Percentiles rank a stretch among this genome's conserved stretches.
Evolutionary conservation across 352 stramenopile species (phyloP).

Genomic region (Phytophthora melonis): DNA sequence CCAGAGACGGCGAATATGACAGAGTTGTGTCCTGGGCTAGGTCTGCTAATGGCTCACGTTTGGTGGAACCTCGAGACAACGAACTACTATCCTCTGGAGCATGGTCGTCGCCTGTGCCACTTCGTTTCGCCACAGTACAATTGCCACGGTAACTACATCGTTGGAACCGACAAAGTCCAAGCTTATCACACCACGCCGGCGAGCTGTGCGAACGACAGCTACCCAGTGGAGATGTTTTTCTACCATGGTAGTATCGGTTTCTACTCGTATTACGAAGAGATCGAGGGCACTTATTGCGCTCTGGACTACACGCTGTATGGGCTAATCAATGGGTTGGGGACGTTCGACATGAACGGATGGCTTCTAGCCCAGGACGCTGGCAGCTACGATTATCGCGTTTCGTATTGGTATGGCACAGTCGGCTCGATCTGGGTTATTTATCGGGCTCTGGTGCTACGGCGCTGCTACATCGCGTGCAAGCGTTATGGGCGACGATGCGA

Average conservation of each 20-base stretch:
- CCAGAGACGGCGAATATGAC: conserved; percentile 3
- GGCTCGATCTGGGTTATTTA: conserved; percentile 19
- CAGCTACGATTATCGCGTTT: conserved; percentile 13
- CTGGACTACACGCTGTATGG: conserved; percentile 23
- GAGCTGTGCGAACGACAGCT: conserved; percentile 12
- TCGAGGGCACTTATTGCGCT: conserved; percentile 20
- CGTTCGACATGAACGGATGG: conserved; percentile 29
- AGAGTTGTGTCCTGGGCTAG: conserved; percentile 13
- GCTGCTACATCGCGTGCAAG: conserved; percentile 21
- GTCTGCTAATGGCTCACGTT: conserved; percentile 24
- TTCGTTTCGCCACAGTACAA: conserved; percentile 24
- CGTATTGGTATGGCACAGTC: conserved; percentile 17
- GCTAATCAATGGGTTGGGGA: conserved; percentile 12
- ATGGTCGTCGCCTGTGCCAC: conserved; percentile 2
- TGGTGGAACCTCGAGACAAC: conserved; percentile 26
- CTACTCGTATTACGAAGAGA: conserved; percentile 29
- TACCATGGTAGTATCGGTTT: conserved; percentile 28
- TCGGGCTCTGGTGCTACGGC: conserved; percentile 18
- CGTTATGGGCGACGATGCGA: conserved; percentile 17
- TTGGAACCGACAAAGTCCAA: conserved; percentile 2
- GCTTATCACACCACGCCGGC: conserved; percentile 5
- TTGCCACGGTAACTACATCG: conserved; percentile 11
- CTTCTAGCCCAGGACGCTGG: conserved; percentile 6
- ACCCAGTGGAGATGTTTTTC: conserved; percentile 17
- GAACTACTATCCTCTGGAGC: conserved; percentile 14